Conservation (phyloP, 2,329 filamentous ascomycete species). For the Juglanconis sp. region DNA sequence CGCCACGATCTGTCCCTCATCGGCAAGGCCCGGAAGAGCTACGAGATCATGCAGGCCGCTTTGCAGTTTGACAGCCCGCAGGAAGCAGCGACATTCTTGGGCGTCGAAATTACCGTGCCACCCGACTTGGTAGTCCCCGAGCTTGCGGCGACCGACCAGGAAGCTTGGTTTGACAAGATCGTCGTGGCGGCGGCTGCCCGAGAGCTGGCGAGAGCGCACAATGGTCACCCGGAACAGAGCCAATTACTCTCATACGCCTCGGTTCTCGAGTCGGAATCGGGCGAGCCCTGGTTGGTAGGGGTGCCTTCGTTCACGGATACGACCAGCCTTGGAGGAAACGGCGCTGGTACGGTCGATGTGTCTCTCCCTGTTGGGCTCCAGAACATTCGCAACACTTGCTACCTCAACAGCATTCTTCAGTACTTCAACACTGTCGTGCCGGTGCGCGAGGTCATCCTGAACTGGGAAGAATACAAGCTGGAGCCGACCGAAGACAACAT, state of each 20-base stretch:
- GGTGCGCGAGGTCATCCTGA: constrained; percentile 74
- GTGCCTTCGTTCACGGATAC: not conserved
- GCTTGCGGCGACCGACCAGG: constrained; percentile 4
- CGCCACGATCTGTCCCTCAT: constrained; percentile 28
- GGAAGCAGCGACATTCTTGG: constrained; percentile 23
- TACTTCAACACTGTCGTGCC: constrained; percentile 89
- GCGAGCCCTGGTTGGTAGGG: constrained; percentile 5
- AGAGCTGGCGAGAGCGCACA: constrained; percentile 2
- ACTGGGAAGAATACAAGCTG: constrained; percentile 70
- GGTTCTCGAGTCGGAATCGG: constrained; percentile 2
- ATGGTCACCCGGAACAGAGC: not conserved
- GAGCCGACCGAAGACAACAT: constrained; percentile 63
- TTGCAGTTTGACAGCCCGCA: constrained; percentile 19
- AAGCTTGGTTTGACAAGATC: constrained; percentile 13
- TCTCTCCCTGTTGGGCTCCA: constrained; percentile 78
- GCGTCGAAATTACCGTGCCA: constrained; percentile 9
- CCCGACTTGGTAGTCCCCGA: constrained; percentile 9
- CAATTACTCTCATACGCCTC: constrained; percentile 1
- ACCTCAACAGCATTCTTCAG: constrained; percentile 92
- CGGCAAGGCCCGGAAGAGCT: constrained; percentile 23
- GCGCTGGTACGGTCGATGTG: constrained; percentile 26
- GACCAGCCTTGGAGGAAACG: not conserved
- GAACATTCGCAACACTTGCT: constrained; percentile 97
- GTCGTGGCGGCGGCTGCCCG: constrained; percentile 12
- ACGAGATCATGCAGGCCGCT: constrained; percentile 18